Base-by-base conservation (phyloP, 2,329 filamentous ascomycete genomes). In the Colletotrichum eleusines region DNA sequence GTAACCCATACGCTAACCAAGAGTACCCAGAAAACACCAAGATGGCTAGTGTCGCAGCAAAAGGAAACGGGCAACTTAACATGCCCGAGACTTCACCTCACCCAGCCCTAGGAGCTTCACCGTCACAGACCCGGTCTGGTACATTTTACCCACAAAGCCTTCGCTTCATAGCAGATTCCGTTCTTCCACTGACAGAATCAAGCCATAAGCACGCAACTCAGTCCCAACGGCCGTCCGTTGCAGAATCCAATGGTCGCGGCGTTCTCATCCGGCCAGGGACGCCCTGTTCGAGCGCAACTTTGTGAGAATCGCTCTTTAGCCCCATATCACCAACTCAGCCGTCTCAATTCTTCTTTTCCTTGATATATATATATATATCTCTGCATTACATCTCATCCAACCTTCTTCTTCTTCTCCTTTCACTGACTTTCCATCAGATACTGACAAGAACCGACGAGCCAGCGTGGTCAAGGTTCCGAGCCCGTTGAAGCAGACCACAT, bases 401-500 rank as follows among this genome's bases (percentile, higher is more conserved):
- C 5, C 23, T 9, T 6, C 23, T 9, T 28, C 11, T 14, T 48
- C 8, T 2, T 35, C 11, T 38, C 4, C 18, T 50, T 9, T 48
- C 31, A 26, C 44, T 61, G 16, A 31, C 26, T 61, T 11, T 31
- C 8, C 16, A 6, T 26, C 26, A 70, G 67, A 62, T 20, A 70
- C 55, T 14, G 67, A 70, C 42, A n/a, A 51, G 16, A 57, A 67
- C 33, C 64, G 65, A 44, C 58, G 67, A 57, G 67, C 67, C 11
- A 67, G 63, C 3, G 48, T 70, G 35, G 42, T 70, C 28, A 31
- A 42, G 26, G 14, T 59, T 16, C 18, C 46, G 12, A 67, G 40
- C 23, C 57, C 63, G n/a, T 28, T 42, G 38, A 58, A 58, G 46
- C 28, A 7, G 12, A n/a, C 33, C 33, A 28, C 23, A 5, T 42